phyloP scores from a whole-genome alignment of 2,329 filamentous ascomycete genomes.

The Aspergillus chevalieri region DNA sequence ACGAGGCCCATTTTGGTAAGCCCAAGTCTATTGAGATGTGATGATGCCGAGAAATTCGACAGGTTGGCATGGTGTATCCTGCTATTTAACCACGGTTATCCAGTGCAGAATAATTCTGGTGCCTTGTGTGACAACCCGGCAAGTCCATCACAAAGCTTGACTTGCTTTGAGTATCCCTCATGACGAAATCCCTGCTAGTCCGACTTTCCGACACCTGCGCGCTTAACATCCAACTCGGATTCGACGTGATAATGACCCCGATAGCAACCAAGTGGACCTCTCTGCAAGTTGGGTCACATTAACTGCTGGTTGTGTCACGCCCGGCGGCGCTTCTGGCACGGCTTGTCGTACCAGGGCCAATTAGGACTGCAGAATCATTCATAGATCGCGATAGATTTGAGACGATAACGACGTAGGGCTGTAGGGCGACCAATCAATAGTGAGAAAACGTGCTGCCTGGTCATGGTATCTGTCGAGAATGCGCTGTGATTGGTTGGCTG shows the following conservation, averaged over 20 bases:
- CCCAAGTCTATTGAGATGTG: neutral
- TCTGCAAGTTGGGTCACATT: neutral
- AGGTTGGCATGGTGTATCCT: neutral
- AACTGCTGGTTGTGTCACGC: neutral
- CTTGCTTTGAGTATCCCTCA: neutral
- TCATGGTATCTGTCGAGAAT: too few species aligned
- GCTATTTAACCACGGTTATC: neutral
- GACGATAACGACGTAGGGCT: neutral
- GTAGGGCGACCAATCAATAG: neutral
- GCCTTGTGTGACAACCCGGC: neutral
- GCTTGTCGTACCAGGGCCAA: neutral
- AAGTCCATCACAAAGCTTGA: neutral
- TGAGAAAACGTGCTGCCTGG: neutral
- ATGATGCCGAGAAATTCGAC: neutral
- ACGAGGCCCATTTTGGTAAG: conserved; percentile 11
- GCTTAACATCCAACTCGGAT: neutral
- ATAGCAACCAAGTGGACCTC: neutral
- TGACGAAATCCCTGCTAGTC: neutral
- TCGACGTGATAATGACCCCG: neutral
- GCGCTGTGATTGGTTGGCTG: too few species aligned
- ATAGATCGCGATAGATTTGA: too few species aligned
- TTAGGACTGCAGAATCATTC: neutral
- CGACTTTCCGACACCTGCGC: neutral
- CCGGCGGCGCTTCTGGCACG: neutral
- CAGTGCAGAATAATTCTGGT: neutral